These are phyloP conservation scores for Ophiostoma ulmi DNA, from an alignment of 2,329 filamentous ascomycete species.

Conservation along the genomic window DNA sequence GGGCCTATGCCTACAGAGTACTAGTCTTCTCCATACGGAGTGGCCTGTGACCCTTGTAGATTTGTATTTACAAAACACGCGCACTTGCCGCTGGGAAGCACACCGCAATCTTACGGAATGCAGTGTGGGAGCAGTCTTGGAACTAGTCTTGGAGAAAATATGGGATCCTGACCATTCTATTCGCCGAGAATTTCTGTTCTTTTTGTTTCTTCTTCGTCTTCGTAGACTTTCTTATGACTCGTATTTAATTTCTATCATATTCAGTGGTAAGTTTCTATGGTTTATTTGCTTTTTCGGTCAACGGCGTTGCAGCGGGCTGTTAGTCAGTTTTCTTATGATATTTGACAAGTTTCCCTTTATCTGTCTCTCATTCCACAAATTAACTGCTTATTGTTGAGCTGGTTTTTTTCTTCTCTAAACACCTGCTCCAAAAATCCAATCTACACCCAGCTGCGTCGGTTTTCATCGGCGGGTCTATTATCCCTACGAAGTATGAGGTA, in stretches of 20 bases:
- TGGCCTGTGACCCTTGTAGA: neutral
- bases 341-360: neutral
- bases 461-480: neutral
- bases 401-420: neutral
- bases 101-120: conserved; percentile 10
- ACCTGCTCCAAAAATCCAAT: neutral
- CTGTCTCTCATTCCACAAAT: neutral
- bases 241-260: neutral
- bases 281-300: neutral
- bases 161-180: neutral
- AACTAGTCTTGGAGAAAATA: neutral
- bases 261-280: neutral
- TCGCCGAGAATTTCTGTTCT: neutral
- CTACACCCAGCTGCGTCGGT: conserved; percentile 2
- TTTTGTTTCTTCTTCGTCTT: neutral
- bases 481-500: conserved; percentile 13
- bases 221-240: neutral
- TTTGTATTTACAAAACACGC: conserved; percentile 6
- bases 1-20: no score
- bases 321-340: neutral
- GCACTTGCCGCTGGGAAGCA: conserved; percentile 8
- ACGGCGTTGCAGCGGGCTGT: conserved; percentile 9
- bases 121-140: neutral
- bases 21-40: no score
- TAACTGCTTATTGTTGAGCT: no score